Evolutionary conservation across 805 yeast genomes (phyloP).

Genomic region (Candida nanaspora): DNA sequence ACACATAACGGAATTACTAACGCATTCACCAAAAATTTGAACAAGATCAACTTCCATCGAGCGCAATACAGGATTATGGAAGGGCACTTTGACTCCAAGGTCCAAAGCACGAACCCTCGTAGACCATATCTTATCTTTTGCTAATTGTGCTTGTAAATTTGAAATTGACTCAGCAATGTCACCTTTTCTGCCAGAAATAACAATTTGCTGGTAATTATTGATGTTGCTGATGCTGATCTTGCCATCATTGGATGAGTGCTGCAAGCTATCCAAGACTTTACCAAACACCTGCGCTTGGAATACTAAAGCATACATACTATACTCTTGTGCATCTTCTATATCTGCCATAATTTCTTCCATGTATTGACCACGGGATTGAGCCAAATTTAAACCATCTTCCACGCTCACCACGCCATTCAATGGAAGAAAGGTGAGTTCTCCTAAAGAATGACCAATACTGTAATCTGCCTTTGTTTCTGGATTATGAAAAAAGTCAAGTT

Average conservation of each 20-base stretch:
- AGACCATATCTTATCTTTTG: conserved; percentile 13
- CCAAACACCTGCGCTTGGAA: conserved; percentile 11
- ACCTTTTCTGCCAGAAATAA: conserved; percentile 20
- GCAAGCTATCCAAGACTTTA: background rate
- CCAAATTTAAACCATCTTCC: conserved; percentile 18
- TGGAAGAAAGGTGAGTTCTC: conserved; percentile 25
- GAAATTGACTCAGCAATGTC: conserved; percentile 11
- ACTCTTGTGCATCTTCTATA: conserved; percentile 18
- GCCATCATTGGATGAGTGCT: background rate
- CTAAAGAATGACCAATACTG: conserved; percentile 29
- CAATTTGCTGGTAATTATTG: conserved; percentile 28
- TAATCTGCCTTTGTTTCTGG: conserved; percentile 9
- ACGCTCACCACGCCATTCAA: conserved; percentile 19
- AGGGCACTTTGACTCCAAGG: conserved; percentile 24
- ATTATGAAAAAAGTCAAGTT: conserved; percentile 12
- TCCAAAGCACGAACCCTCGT: conserved; percentile 20
- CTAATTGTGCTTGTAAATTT: conserved; percentile 8
- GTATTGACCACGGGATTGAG: conserved; percentile 21
- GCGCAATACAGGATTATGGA: conserved; percentile 24
- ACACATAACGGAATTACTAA: conserved; percentile 1
- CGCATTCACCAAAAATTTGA: conserved; percentile 3
- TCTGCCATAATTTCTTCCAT: conserved; percentile 23
- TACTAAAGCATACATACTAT: conserved; percentile 25
- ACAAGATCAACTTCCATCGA: conserved; percentile 20
- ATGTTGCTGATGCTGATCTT: conserved; percentile 19